These are phyloP conservation scores for Fusarium sp. DNA, from an alignment of 2,329 filamentous ascomycete genomes.

Conservation along the genomic window DNA sequence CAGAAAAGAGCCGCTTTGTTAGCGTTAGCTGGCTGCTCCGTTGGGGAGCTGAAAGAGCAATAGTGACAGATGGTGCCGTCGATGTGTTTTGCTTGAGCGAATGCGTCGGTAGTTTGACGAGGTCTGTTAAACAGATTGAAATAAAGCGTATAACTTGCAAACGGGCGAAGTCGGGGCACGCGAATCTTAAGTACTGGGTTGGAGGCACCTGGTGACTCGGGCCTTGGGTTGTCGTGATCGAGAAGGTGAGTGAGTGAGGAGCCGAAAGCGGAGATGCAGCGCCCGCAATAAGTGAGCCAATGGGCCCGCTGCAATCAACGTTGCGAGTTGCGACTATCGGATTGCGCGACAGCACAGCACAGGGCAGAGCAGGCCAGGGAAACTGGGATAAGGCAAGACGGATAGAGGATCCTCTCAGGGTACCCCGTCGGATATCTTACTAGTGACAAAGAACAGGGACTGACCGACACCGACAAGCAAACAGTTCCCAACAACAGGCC, in stretches of 20 bases:
- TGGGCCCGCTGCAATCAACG: slow-evolving; percentile 42
- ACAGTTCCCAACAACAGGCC: slow-evolving; percentile 25
- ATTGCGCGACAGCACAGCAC: slow-evolving; percentile 35
- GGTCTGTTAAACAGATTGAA: slow-evolving; percentile 9
- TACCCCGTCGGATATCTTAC: slow-evolving; percentile 32
- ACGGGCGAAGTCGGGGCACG: slow-evolving; percentile 44
- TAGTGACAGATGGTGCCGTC: slow-evolving; percentile 4
- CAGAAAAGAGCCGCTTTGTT: slow-evolving; percentile 34
- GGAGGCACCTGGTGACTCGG: slow-evolving; percentile 46
- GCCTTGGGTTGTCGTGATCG: slow-evolving; percentile 42
- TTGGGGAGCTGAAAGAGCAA: slow-evolving; percentile 11
- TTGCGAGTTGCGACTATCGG: slow-evolving; percentile 43
- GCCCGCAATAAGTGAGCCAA: slow-evolving; percentile 42
- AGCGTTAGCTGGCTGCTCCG: slow-evolving; percentile 28
- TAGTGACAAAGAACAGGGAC: slow-evolving; percentile 36
- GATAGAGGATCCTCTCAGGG: slow-evolving; percentile 37
- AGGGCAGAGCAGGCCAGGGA: not conserved
- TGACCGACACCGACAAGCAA: slow-evolving; percentile 30
- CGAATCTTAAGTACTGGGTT: slow-evolving; percentile 45
- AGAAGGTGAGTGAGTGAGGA: slow-evolving; percentile 42
- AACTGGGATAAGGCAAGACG: slow-evolving; percentile 20
- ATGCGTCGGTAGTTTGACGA: not conserved
- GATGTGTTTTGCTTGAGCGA: not conserved
- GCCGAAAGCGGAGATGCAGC: slow-evolving; percentile 48
- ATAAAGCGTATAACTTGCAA: slow-evolving; percentile 8